These are phyloP conservation scores for Xerocomellus intermedius DNA, from an alignment of 768 basidiomycete genomes.

Conservation along the genomic window DNA sequence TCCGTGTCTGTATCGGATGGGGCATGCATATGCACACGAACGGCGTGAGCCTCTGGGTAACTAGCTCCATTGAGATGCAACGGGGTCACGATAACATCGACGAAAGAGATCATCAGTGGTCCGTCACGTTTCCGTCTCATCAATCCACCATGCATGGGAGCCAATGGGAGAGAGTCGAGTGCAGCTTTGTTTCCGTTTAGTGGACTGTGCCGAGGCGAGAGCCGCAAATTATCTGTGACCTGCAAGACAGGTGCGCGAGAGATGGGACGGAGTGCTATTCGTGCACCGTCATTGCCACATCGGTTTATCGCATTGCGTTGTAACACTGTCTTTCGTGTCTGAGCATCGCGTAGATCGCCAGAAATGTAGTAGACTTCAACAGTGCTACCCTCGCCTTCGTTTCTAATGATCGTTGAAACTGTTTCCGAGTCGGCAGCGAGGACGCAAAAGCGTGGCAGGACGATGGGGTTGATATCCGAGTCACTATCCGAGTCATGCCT, in stretches of 20 bases:
- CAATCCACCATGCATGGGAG: constrained; percentile 30
- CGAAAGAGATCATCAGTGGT: constrained; percentile 60
- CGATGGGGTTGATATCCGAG: constrained; percentile 48
- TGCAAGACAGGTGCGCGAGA: constrained; percentile 24
- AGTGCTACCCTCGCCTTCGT: constrained; percentile 49
- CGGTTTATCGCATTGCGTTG: constrained; percentile 58
- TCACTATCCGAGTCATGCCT: constrained; percentile 26
- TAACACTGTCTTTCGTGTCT: constrained; percentile 62
- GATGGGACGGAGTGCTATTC: constrained; percentile 51
- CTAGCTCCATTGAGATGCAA: constrained; percentile 30
- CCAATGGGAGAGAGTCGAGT: constrained; percentile 11
- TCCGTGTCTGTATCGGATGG: constrained; percentile 61
- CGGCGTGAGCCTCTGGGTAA: constrained; percentile 53
- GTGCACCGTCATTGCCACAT: constrained; percentile 59
- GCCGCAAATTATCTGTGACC: constrained; percentile 18
- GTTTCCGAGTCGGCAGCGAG: constrained; percentile 65
- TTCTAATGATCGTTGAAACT: constrained; percentile 55
- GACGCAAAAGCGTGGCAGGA: constrained; percentile 67
- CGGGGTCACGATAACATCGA: constrained; percentile 52
- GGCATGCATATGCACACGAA: constrained; percentile 53
- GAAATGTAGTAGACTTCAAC: constrained; percentile 64
- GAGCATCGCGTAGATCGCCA: constrained; percentile 57
- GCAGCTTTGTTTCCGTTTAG: constrained; percentile 15
- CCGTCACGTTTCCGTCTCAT: constrained; percentile 49
- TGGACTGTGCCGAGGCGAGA: constrained; percentile 23